Conservation (phyloP, 257 asterid genomes). For the Cynanchum wilfordii region DNA sequence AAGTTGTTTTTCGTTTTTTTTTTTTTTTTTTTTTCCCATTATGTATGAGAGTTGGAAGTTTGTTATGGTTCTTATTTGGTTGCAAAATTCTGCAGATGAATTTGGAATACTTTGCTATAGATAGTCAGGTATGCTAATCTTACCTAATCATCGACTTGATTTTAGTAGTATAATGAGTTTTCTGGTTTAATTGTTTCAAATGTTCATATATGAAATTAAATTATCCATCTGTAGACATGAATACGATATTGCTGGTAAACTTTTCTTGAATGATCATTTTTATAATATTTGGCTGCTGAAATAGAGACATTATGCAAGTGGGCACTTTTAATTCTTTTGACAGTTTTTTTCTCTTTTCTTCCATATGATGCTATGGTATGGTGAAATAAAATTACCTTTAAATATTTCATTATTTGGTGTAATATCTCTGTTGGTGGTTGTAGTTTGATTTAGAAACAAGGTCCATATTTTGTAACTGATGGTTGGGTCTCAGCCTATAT, state of each 20-base stretch:
- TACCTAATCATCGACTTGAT: neutral
- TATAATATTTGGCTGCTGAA: neutral
- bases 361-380: neutral
- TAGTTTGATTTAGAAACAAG: neutral
- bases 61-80: slow-evolving; percentile 29
- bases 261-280: neutral
- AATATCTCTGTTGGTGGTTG: neutral
- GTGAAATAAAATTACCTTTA: neutral
- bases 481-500: neutral
- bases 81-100: slow-evolving; percentile 73
- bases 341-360: neutral
- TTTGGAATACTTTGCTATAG: slow-evolving; percentile 92
- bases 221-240: neutral
- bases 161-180: neutral
- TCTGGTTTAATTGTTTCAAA: neutral
- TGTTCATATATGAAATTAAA: neutral
- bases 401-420: neutral
- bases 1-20: too few species aligned
- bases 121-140: slow-evolving; percentile 69
- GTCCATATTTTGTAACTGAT: neutral
- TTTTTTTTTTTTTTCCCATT: slow-evolving; percentile 18
- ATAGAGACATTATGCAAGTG: neutral
- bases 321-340: neutral
- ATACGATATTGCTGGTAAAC: neutral
- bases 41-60: slow-evolving; percentile 16